A percentile compares a stretch with the other conserved stretches of the same genome.
phyloP scores from a whole-genome alignment of 441 rosid species.

The Adansonia rubrostipa region DNA sequence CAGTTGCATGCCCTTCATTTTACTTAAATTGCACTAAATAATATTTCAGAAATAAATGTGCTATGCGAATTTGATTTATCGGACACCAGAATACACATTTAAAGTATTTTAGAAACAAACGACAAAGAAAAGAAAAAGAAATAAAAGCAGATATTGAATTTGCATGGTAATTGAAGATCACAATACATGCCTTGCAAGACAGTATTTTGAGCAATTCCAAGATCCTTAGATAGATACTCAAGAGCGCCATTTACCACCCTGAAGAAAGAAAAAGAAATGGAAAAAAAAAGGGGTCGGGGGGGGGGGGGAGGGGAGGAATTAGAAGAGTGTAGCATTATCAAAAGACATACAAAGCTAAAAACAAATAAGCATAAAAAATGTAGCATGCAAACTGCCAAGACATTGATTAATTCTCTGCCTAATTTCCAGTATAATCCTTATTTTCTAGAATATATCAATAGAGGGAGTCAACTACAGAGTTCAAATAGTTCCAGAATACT shows the following conservation, averaged over 20 bases:
- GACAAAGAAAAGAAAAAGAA: slow-evolving; percentile 26
- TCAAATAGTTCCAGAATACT: background rate
- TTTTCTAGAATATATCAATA: background rate
- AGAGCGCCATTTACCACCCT: slow-evolving; percentile 98
- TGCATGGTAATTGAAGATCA: slow-evolving; percentile 16
- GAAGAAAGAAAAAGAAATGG: slow-evolving; percentile 22
- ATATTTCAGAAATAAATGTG: background rate
- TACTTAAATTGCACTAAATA: slow-evolving; percentile 5
- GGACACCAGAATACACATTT: background rate
- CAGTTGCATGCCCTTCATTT: background rate
- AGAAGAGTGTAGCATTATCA: background rate
- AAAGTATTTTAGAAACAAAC: background rate
- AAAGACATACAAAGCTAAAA: background rate
- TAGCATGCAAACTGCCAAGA: slow-evolving; percentile 10
- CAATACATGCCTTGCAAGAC: slow-evolving; percentile 79
- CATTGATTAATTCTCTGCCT: slow-evolving; percentile 9
- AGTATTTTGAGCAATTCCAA: slow-evolving; percentile 83
- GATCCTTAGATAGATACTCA: slow-evolving; percentile 93
- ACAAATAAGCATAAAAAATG: slow-evolving; percentile 18
- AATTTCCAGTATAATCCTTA: background rate
- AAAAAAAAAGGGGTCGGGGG: slow-evolving; percentile 3
- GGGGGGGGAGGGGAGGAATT: background rate
- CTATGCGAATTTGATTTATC: background rate
- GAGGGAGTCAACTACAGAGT: background rate
- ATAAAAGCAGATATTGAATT: slow-evolving; percentile 5